phyloP scores from a whole-genome alignment of 1,284 basidiomycete genomes.

The Cystobasidium pallidum region DNA sequence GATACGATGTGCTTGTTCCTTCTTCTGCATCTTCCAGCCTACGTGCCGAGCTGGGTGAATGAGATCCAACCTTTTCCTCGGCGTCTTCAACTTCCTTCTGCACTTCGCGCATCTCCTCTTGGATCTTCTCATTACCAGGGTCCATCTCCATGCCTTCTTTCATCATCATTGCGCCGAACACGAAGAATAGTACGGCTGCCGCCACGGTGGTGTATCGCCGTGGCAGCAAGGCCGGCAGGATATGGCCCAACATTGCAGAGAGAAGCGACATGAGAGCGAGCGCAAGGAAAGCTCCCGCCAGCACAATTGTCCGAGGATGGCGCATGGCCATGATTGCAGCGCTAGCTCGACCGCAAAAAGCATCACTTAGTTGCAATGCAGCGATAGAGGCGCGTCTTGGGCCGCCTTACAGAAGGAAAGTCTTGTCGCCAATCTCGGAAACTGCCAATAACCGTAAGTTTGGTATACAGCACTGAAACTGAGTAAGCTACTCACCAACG shows the following conservation, averaged over 20 bases:
- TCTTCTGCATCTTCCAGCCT: constrained; percentile 60
- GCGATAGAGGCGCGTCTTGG: neutral
- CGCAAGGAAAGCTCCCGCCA: constrained; percentile 83
- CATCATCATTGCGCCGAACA: constrained; percentile 84
- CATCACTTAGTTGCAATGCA: neutral
- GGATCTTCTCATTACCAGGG: constrained; percentile 68
- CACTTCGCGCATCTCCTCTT: constrained; percentile 64
- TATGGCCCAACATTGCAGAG: constrained; percentile 81
- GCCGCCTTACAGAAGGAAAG: constrained; percentile 74
- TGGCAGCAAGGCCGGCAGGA: constrained; percentile 80
- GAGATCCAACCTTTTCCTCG: constrained; percentile 57
- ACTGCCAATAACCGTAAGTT: constrained; percentile 45
- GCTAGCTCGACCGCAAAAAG: constrained; percentile 14
- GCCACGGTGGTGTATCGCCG: constrained; percentile 75
- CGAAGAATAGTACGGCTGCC: constrained; percentile 78
- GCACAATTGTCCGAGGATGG: constrained; percentile 82
- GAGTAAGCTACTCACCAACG: constrained; percentile 21
- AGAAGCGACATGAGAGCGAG: constrained; percentile 90
- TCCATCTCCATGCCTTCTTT: constrained; percentile 81
- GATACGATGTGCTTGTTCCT: constrained; percentile 56
- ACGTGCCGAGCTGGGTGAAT: constrained; percentile 22
- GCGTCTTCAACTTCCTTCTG: constrained; percentile 80
- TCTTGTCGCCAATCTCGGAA: constrained; percentile 81
- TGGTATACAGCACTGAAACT: neutral
- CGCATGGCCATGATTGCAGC: constrained; percentile 96